Conservation (phyloP, 352 stramenopile species). For the Phytophthora sp. region DNA sequence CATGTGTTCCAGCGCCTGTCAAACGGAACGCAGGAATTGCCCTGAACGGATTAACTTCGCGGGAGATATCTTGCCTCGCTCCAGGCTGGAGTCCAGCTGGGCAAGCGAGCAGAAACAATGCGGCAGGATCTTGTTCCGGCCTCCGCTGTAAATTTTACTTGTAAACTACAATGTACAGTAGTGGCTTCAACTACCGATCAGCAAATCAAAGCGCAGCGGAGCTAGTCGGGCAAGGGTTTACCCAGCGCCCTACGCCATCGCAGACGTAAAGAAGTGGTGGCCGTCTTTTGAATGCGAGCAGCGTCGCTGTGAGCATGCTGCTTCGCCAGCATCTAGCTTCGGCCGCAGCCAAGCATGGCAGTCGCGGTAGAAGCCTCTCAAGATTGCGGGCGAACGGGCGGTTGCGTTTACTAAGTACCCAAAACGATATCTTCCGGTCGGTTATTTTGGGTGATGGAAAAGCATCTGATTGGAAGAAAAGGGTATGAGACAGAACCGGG, state of each 20-base stretch:
- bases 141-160: no score
- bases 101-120: not conserved
- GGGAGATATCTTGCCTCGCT: no score
- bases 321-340: no score
- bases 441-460: slow-evolving; percentile 25
- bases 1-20: no score
- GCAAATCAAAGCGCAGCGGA: slow-evolving; percentile 2
- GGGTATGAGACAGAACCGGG: no score
- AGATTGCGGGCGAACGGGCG: no score
- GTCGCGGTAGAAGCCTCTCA: not conserved
- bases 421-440: slow-evolving; percentile 19
- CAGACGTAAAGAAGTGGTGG: not conserved
- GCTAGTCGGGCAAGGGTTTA: not conserved
- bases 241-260: not conserved
- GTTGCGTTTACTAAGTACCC: no score
- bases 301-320: no score
- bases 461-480: slow-evolving; percentile 15
- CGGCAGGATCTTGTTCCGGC: slow-evolving; percentile 8
- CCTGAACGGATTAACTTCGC: not conserved
- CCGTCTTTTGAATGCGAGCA: no score
- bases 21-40: not conserved
- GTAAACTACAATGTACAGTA: no score
- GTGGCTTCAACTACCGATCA: slow-evolving; percentile 7
- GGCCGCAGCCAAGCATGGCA: no score
- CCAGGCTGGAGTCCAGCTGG: slow-evolving; percentile 6